Base-by-base conservation (phyloP, 164 flowering plant genomes). In the Vitis rotundifolia region DNA sequence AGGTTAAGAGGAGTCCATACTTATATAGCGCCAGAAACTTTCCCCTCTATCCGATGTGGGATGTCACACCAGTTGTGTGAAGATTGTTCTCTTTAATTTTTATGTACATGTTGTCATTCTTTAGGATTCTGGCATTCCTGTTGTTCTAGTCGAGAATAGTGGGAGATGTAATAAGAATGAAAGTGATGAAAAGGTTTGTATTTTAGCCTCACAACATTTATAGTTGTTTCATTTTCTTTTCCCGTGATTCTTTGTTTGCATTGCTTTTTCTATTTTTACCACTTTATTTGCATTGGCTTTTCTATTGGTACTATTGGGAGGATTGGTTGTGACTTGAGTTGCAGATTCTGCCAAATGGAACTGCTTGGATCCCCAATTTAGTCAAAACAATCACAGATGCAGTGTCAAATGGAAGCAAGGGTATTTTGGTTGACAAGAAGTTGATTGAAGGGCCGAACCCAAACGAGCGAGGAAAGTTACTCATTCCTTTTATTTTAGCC, bases 121-220 rank as follows among this genome's bases (percentile, higher is more conserved):
- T 49, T 58, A 94, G 98, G 82, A 29, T 47, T 69, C 67, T 64
- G 13, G 74, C 5, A 78, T 88, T 68, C 97, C 97, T 61, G 90
- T 93, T 75, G 90, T 82, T 75, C 83, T 91, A 88, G 99, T 87
- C 44, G 99, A 96, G 86, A 96, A 96, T 73, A 91, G 98, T 78
- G 95, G 97, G 61, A 89, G 99, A 76, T 96, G 99, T 81, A 81
- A 79, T 55, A 91, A 89, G 80, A 93, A 93, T 78, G 98, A 88
- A 15, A 69, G 14, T 66, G 89, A 84, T 22, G 99, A 96, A 72
- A 96, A 96, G 97, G 99, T 86, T 59, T 13, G 68, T 69, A 28
- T 57, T 50, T 37, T 11, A 15, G 16, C n/a, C 26, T 53, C 9
- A 16, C 59, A 0, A 3, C 63, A 44, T 61, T 48, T 13, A 63